Evolutionary conservation across 306 rosid species (phyloP).

Genomic region (Cicer yamashitae): DNA sequence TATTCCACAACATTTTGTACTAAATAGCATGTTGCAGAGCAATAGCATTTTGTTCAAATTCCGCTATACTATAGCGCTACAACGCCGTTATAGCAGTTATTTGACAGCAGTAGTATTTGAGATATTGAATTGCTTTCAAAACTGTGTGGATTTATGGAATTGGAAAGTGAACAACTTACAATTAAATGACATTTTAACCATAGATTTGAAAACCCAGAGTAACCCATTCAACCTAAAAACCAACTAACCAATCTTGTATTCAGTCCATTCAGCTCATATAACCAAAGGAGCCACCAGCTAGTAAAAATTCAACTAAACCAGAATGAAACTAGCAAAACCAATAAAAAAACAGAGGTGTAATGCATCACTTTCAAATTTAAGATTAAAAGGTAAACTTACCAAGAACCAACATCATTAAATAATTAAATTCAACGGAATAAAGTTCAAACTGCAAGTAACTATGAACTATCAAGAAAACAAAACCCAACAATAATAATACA

Average conservation of each 20-base stretch:
- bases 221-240: constrained; percentile 11
- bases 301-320: neutral
- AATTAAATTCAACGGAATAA: constrained; percentile 50
- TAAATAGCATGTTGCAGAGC: too few species aligned
- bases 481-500: constrained; percentile 43
- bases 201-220: neutral
- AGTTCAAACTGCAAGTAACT: constrained; percentile 44
- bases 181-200: neutral
- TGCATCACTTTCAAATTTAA: constrained; percentile 30
- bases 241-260: neutral
- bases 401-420: constrained; percentile 41
- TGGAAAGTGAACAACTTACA: neutral
- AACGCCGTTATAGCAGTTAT: too few species aligned
- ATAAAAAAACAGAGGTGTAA: neutral
- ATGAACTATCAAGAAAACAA: constrained; percentile 34
- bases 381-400: constrained; percentile 34
- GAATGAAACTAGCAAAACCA: neutral
- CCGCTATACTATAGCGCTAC: too few species aligned
- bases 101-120: neutral
- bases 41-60: too few species aligned
- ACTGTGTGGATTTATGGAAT: too few species aligned
- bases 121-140: neutral
- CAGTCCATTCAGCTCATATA: neutral
- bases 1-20: too few species aligned
- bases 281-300: neutral